Conservation (phyloP, 2,329 filamentous ascomycete genomes). For the Aspergillus unguis region DNA sequence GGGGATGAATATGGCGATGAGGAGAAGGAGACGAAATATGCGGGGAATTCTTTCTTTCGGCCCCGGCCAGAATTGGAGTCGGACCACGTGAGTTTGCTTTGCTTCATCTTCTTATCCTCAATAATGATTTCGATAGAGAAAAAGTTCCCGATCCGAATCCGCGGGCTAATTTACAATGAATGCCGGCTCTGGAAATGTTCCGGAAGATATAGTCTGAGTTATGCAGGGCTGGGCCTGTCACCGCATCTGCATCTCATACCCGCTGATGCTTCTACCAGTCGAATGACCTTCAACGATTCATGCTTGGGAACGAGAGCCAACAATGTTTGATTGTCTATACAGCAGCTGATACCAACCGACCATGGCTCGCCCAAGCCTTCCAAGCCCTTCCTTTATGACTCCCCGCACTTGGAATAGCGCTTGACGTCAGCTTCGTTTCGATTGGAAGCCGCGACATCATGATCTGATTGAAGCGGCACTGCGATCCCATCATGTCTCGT, state of each 20-base stretch:
- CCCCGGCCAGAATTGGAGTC: background rate
- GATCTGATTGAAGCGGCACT: background rate
- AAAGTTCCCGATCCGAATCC: background rate
- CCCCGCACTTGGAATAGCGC: constrained; percentile 14
- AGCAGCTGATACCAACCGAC: background rate
- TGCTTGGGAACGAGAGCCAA: background rate
- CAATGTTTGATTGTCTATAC: background rate
- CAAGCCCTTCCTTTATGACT: background rate
- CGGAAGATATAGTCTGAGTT: too few species aligned
- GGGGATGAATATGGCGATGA: too few species aligned
- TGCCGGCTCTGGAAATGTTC: too few species aligned
- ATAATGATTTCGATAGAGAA: too few species aligned
- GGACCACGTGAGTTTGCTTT: background rate
- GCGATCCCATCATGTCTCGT: background rate
- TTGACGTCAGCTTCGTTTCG: constrained; percentile 17
- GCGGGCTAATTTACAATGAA: background rate
- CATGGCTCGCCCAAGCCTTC: background rate
- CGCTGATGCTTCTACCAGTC: too few species aligned
- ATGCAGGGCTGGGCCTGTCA: too few species aligned
- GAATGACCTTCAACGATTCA: background rate
- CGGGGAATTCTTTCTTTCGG: background rate
- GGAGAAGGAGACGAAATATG: background rate
- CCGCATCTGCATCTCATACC: too few species aligned
- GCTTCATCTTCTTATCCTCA: background rate
- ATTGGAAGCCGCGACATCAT: constrained; percentile 8